These are phyloP conservation scores for Penicillium digitatum DNA, from an alignment of 2,329 filamentous ascomycete species.

Conservation along the genomic window DNA sequence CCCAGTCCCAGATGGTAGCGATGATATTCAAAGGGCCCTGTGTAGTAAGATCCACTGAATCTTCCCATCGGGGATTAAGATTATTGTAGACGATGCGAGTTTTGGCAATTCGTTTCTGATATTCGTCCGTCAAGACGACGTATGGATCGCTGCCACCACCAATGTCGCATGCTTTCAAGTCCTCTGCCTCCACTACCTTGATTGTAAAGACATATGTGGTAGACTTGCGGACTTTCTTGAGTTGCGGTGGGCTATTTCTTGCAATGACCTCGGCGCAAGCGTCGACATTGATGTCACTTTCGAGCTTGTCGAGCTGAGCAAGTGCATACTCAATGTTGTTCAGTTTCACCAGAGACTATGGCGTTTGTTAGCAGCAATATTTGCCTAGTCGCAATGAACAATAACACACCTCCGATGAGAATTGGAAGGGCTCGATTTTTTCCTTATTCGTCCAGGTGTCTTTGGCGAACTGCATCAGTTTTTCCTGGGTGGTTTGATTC, in stretches of 20 bases:
- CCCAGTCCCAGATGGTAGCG: slow-evolving; percentile 97
- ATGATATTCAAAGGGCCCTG: slow-evolving; percentile 89
- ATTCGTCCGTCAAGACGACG: slow-evolving; percentile 93
- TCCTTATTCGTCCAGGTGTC: slow-evolving; percentile 90
- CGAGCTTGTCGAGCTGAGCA: slow-evolving; percentile 83
- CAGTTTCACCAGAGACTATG: slow-evolving; percentile 88
- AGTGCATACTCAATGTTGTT: slow-evolving; percentile 97
- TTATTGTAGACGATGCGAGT: slow-evolving; percentile 87
- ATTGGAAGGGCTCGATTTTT: slow-evolving; percentile 93
- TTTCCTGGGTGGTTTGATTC: slow-evolving; percentile 80
- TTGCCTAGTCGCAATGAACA: neutral
- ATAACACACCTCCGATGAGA: slow-evolving; percentile 74
- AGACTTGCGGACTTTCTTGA: slow-evolving; percentile 63
- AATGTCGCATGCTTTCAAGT: slow-evolving; percentile 95
- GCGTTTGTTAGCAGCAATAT: slow-evolving; percentile 26
- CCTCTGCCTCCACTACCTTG: slow-evolving; percentile 96
- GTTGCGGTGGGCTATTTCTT: slow-evolving; percentile 66
- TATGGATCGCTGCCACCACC: slow-evolving; percentile 94
- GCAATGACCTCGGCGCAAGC: slow-evolving; percentile 78
- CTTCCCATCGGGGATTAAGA: slow-evolving; percentile 94
- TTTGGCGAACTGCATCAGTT: slow-evolving; percentile 87
- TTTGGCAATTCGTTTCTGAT: slow-evolving; percentile 93
- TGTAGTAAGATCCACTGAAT: slow-evolving; percentile 93
- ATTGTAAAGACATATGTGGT: slow-evolving; percentile 97
- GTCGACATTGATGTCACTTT: slow-evolving; percentile 86